A percentile compares a stretch with the other conserved stretches of the same genome.
These are phyloP conservation scores for Cydonia oblonga DNA, from an alignment of 331 rosid species.

Conservation along the genomic window DNA sequence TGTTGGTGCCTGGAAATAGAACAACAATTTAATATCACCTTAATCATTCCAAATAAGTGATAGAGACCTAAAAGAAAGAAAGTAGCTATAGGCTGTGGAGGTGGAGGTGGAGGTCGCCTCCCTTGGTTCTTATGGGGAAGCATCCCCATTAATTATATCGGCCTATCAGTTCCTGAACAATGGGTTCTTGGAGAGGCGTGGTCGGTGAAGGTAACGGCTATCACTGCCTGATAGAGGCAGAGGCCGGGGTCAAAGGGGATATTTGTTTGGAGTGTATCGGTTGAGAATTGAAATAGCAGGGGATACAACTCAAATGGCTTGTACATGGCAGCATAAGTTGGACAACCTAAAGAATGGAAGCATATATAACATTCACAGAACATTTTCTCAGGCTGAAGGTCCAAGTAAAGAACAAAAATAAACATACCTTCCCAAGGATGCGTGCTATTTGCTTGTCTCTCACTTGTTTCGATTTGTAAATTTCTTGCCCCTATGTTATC, in stretches of 20 bases:
- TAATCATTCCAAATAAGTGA: conserved; percentile 2
- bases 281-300: background rate
- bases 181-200: background rate
- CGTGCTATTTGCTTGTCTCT: conserved; percentile 92
- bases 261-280: background rate
- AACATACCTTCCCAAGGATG: conserved; percentile 69
- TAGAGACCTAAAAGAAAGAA: background rate
- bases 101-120: background rate
- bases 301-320: background rate
- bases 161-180: background rate
- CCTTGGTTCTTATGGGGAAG: background rate
- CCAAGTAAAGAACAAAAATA: conserved; percentile 2
- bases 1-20: conserved; percentile 60
- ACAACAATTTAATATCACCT: background rate
- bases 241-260: background rate
- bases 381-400: background rate
- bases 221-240: background rate
- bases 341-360: background rate
- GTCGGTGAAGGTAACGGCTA: background rate
- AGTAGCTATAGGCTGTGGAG: background rate
- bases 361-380: conserved; percentile 3
- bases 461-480: conserved; percentile 63
- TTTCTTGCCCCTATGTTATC: conserved; percentile 60
- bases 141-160: background rate
- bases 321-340: background rate